Evolutionary conservation across 1,139 yeast species (phyloP), one percentile per base, ranked within the genome.

Genomic region (Lodderomyces metapsilosis): DNA sequence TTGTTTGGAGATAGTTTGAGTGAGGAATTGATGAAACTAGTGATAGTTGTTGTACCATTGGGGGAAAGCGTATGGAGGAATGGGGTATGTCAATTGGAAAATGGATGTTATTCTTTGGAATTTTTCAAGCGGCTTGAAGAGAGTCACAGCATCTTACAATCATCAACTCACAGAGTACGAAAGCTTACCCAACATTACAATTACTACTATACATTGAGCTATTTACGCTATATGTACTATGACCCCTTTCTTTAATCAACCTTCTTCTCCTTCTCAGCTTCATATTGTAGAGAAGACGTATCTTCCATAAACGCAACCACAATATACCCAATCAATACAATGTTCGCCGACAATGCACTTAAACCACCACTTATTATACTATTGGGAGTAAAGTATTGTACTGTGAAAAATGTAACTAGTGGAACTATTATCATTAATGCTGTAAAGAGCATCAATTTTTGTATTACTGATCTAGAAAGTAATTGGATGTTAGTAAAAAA

Each of bases 381-480:
- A 54, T 80, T 86, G 37, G 63, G 76, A 49, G 71, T 74, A 22
- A 76, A 51, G 52, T 68, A 71, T 55, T 84, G 88, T 27, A 78
- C 64, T 7, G 72, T 49, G 62, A 91, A 92, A 64, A 92, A 92
- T 2, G 88, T 69, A 37, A 75, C 46, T 51, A 92, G 57, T 8
- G 98, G 98, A 38, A 84, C 75, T 23, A 81, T 62, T 43, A 92
- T 81, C 97, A 92, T 91, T 40, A 95, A 88, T 3, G 76, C 88
- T 10, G 98, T 88, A 76, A 88, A 91, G 54, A 87, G 75, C 62
- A 88, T 76, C 51, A 92, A 79, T 63, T 91, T 91, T 51, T 74
- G 75, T 41, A 84, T 65, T 40, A 84, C 89, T 28, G 78, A 59
- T 51, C 88, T 81, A 51, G 5, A 24, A 31, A 28, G 16, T n/a